Evolutionary conservation across 2,329 filamentous ascomycete species (phyloP).

Genomic region (Sodiomyces alkalinus): DNA sequence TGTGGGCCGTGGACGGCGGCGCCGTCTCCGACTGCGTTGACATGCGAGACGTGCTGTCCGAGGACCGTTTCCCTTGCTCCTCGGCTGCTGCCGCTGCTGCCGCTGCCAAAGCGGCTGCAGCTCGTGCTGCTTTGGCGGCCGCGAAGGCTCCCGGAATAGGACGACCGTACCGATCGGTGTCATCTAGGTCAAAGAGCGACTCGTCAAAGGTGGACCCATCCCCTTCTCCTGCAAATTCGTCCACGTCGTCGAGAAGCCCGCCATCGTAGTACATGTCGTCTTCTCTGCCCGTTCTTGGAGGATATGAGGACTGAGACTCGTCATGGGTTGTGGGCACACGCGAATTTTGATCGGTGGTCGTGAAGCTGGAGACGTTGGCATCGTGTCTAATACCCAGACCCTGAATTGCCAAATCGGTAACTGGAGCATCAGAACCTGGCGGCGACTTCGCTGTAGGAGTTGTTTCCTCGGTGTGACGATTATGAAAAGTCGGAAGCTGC

Average conservation of each 20-base stretch:
- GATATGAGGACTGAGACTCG: too few species aligned
- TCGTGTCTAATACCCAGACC: constrained; percentile 27
- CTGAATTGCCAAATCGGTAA: too few species aligned
- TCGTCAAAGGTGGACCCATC: constrained; percentile 52
- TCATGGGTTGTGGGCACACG: too few species aligned
- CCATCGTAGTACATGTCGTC: constrained; percentile 60
- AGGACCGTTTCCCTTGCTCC: constrained; percentile 24
- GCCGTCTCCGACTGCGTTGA: constrained; percentile 25
- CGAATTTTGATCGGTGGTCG: background rate
- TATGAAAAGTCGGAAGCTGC: constrained; percentile 2
- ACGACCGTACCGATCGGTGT: constrained; percentile 46
- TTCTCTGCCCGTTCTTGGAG: too few species aligned
- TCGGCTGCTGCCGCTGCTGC: constrained; percentile 4
- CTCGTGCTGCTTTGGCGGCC: constrained; percentile 30
- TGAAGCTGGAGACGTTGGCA: background rate
- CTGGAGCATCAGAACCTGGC: too few species aligned
- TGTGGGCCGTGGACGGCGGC: constrained; percentile 37
- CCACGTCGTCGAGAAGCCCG: constrained; percentile 29
- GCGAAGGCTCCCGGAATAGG: constrained; percentile 44
- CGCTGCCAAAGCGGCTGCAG: constrained; percentile 12
- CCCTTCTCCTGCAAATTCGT: constrained; percentile 31
- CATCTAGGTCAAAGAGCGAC: constrained; percentile 55
- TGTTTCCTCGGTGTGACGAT: too few species aligned
- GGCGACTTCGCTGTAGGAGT: constrained; percentile 5
- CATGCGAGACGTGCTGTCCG: constrained; percentile 27